Conservation (phyloP, 1,284 basidiomycete species). For the Lentinula novae-zelandiae region DNA sequence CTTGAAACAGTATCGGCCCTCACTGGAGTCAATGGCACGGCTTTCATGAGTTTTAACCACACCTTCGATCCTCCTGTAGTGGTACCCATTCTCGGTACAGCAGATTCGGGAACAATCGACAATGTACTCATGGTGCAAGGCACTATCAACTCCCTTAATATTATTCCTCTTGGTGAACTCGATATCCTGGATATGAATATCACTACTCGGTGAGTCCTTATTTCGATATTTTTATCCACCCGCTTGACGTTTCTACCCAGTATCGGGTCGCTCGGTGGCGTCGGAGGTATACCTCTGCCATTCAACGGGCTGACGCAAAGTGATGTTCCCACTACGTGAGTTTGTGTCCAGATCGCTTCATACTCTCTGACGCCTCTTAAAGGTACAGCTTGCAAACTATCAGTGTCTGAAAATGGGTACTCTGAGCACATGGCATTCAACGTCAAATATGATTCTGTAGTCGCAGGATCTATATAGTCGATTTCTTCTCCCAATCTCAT, state of each 20-base stretch:
- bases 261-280: constrained; percentile 25
- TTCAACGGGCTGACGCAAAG: constrained; percentile 24
- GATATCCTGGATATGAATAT: constrained; percentile 35
- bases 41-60: constrained; percentile 36
- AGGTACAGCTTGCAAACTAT: too few species aligned
- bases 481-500: too few species aligned
- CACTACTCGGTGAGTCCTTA: constrained; percentile 29
- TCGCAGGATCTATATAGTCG: too few species aligned
- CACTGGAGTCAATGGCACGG: constrained; percentile 38
- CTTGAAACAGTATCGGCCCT: constrained; percentile 34
- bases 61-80: constrained; percentile 34
- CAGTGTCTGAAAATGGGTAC: too few species aligned
- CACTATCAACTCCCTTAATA: constrained; percentile 27
- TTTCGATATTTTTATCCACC: neutral
- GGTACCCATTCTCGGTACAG: constrained; percentile 31
- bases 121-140: constrained; percentile 38
- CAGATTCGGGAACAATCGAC: constrained; percentile 33
- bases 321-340: constrained; percentile 20
- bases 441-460: too few species aligned
- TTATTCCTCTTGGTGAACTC: constrained; percentile 33
- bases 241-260: neutral
- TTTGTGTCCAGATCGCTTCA: too few species aligned
- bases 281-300: constrained; percentile 25
- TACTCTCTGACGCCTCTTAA: too few species aligned
- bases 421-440: too few species aligned